Evolutionary conservation across 1,139 yeast species (phyloP), one percentile per base, ranked within the genome.

Genomic region (Yamadazyma songkhlaensis): DNA sequence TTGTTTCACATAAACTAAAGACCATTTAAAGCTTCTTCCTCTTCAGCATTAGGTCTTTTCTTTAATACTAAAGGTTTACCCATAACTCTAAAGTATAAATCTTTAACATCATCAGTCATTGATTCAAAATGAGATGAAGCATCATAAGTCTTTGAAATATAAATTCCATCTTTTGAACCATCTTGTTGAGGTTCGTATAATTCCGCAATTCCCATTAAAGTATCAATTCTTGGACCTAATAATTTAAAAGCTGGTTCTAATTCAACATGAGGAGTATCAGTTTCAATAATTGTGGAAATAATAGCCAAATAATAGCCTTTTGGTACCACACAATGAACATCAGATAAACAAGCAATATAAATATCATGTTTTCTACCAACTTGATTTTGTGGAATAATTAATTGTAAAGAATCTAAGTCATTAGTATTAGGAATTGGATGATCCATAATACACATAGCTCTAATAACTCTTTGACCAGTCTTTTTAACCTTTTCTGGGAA

Each of bases 371-470:
- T 86, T 55, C 99, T 82, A 46, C 81, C 84, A 40, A 89, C 88
- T 64, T 94, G 98, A 64, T 89, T 89, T 64, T 94, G 98, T 20
- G 98, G 97, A 46, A 92, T 88, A 58, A 92, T 87, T 52, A 92
- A 82, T 67, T 92, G 99, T 39, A 88, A 77, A 5, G 97, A 89
- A 61, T 89, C 97, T 43, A 85, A 80, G 53, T 86, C 86, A 48
- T 74, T 72, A 15, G 96, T 89, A 57, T 79, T 79, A 36, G 96
- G 86, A 38, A 92, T 74, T 14, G 97, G 95, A 57, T 89, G 97
- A 54, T 90, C 85, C 59, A 94, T 70, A 43, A 92, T 76, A 60
- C 97, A 89, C 74, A 94, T 90, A 40, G 97, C 97, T 59, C 99
- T 80, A 48, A 92, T 89, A 37, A 94, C 96, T 56, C 75, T 81